Percentiles rank a stretch among this genome's conserved stretches.
These are phyloP conservation scores for Middelhovenomyces tepae DNA, from an alignment of 805 yeast genomes.

Conservation along the genomic window DNA sequence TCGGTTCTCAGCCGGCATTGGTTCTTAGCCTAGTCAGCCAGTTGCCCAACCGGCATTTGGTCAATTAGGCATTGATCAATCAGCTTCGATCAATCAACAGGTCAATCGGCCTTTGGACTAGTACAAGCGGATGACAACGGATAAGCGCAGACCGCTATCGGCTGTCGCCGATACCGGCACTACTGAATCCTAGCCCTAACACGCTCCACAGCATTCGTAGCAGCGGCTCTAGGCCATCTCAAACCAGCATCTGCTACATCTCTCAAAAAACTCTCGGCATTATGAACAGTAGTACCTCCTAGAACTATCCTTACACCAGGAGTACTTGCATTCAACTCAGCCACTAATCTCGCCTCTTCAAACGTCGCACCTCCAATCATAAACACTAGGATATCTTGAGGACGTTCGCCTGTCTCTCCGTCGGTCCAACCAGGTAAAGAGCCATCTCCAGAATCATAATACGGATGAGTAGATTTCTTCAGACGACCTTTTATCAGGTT, in stretches of 20 bases:
- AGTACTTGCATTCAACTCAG: conserved; percentile 49
- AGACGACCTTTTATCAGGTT: conserved; percentile 36
- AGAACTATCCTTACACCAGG: conserved; percentile 57
- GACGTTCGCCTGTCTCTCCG: conserved; percentile 23
- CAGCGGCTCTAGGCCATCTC: too few relatives aligned
- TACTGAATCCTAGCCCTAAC: too few relatives aligned
- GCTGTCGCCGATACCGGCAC: too few relatives aligned
- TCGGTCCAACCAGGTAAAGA: conserved; percentile 22
- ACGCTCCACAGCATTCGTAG: too few relatives aligned
- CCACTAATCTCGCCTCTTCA: conserved; percentile 81
- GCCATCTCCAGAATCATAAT: conserved; percentile 32
- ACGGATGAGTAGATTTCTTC: conserved; percentile 34
- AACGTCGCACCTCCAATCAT: conserved; percentile 82
- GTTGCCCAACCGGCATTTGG: too few relatives aligned
- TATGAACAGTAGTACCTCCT: conserved; percentile 69
- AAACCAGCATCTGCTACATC: conserved; percentile 31
- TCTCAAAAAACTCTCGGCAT: conserved; percentile 35
- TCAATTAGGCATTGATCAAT: too few relatives aligned
- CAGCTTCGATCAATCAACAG: too few relatives aligned
- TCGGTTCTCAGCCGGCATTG: too few relatives aligned
- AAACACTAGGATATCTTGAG: conserved; percentile 31
- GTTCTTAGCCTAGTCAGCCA: too few relatives aligned
- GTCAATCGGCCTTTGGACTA: too few relatives aligned
- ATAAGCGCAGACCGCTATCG: too few relatives aligned
- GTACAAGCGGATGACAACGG: too few relatives aligned